Percentiles rank a stretch among this genome's conserved stretches.
These are phyloP conservation scores for Hymenoscyphus infarciens DNA, from an alignment of 2,329 filamentous ascomycete species.

Conservation along the genomic window DNA sequence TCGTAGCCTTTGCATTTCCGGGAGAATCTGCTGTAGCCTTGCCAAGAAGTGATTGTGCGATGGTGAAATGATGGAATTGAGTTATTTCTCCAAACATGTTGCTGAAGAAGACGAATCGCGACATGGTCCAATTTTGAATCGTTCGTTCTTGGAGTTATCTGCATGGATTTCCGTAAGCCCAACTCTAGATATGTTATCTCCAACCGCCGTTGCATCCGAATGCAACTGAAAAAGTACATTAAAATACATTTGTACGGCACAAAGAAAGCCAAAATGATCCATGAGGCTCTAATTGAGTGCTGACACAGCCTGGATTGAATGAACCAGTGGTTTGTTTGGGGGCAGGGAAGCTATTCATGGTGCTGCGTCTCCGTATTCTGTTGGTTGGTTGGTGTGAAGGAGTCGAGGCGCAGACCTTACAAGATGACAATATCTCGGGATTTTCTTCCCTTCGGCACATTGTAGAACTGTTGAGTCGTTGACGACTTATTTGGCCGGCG, in stretches of 20 bases:
- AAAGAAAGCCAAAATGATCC: not conserved
- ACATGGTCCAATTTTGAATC: not conserved
- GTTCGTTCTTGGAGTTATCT: not conserved
- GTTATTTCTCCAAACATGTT: not conserved
- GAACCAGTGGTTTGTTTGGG: not conserved
- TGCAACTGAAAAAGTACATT: not conserved
- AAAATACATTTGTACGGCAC: not conserved
- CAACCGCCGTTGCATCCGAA: not conserved
- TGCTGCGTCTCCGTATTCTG: not conserved
- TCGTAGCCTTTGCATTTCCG: not conserved
- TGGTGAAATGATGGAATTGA: not conserved
- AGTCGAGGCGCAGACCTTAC: constrained; percentile 3
- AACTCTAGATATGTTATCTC: not conserved
- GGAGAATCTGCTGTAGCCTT: not conserved
- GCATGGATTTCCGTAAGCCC: not conserved
- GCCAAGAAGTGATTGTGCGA: not conserved
- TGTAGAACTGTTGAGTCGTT: not conserved
- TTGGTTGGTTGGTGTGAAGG: constrained; percentile 4
- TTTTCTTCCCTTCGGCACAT: not conserved
- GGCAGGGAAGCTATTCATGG: not conserved
- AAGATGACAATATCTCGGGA: not conserved
- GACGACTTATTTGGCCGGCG: constrained; percentile 1
- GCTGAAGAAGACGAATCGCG: not conserved
- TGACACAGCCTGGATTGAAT: constrained; percentile 6
- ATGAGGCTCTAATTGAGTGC: constrained; percentile 9